A percentile compares a stretch with the other conserved stretches of the same genome.
Evolutionary conservation across 2,329 filamentous ascomycete genomes (phyloP).

Genomic region (Arthrocladium fulminans): DNA sequence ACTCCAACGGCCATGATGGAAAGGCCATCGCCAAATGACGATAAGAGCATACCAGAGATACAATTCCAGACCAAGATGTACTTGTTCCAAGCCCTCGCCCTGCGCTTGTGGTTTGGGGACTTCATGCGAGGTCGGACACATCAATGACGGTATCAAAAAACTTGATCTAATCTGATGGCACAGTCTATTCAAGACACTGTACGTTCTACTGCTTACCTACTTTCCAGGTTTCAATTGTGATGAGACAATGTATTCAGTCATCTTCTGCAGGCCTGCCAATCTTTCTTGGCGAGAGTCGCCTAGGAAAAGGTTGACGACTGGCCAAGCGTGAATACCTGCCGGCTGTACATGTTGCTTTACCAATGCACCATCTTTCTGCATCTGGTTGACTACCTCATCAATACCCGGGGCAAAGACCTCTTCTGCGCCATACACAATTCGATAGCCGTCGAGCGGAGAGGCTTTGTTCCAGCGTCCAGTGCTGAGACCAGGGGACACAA

Average conservation of each 20-base stretch:
- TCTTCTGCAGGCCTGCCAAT: slow-evolving; percentile 36
- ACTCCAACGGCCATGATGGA: too few relatives aligned
- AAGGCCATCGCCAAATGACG: slow-evolving; percentile 7
- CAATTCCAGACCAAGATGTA: neutral
- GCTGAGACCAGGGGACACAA: slow-evolving; percentile 59
- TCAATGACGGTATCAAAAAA: slow-evolving; percentile 43
- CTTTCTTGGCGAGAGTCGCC: slow-evolving; percentile 40
- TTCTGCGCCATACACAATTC: slow-evolving; percentile 63
- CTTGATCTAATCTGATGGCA: slow-evolving; percentile 55
- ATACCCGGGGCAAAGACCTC: slow-evolving; percentile 71
- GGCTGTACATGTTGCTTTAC: slow-evolving; percentile 52
- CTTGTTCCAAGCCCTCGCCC: slow-evolving; percentile 5
- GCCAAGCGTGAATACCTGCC: slow-evolving; percentile 73
- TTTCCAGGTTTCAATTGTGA: slow-evolving; percentile 14
- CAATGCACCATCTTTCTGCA: slow-evolving; percentile 46
- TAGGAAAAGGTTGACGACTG: slow-evolving; percentile 56
- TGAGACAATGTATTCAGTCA: slow-evolving; percentile 19
- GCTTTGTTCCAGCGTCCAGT: slow-evolving; percentile 57
- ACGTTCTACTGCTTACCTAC: slow-evolving; percentile 6
- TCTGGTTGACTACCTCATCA: slow-evolving; percentile 47
- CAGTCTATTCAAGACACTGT: slow-evolving; percentile 3
- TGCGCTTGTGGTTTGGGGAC: slow-evolving; percentile 4
- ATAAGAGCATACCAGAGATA: slow-evolving; percentile 9
- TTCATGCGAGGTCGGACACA: neutral
- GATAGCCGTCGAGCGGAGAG: slow-evolving; percentile 57